Base-by-base conservation (phyloP, 2,329 filamentous ascomycete species). In the Fusarium udum region DNA sequence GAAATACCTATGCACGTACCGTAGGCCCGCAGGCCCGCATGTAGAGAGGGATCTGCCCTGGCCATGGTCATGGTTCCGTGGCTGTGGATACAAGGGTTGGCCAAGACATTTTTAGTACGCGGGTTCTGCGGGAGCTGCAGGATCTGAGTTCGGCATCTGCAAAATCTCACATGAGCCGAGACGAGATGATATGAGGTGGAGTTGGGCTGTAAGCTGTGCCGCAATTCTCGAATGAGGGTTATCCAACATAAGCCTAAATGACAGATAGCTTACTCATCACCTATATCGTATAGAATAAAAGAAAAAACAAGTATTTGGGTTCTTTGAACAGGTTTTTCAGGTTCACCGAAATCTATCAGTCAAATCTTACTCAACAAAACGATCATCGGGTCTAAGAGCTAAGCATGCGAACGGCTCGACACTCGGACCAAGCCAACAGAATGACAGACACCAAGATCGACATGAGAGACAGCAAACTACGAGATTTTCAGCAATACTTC, bases 81-180 rank as follows among this genome's bases (percentile, higher is more conserved):
- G 57, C 64, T 71, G 49, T 48, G 71, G 71, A 64, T 61, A 56
- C 70, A 73, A 52, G 66, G 71, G 53, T 39, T 49, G 52, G 67
- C 71, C 67, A 73, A 72, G 69, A 74, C 57, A 70, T 70, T 42
- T 59, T 4, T 61, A 74, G n/a, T 67, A 71, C 55, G 46, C 72
- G 69, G 61, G 64, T 70, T 58, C 64, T 75, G 72, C 72, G 64
- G 61, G 64, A 74, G 36, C 64, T 75, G 72, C 72, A 70, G 61
- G 64, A 74, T 74, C 72, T 68, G 32, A 57, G 55, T 73, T 61
- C 69, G 61, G 69, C 72, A 74, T 52, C 53, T 74, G 61, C 58
- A 51, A 58, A 60, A 67, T 67, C 64, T 67, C 46, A 62, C 58
- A 75, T 58, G 57, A 72, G 63, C 58, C 55, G 58, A 74, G n/a